Conservation (phyloP, 352 stramenopile species). For the Phytophthora tubulina region DNA sequence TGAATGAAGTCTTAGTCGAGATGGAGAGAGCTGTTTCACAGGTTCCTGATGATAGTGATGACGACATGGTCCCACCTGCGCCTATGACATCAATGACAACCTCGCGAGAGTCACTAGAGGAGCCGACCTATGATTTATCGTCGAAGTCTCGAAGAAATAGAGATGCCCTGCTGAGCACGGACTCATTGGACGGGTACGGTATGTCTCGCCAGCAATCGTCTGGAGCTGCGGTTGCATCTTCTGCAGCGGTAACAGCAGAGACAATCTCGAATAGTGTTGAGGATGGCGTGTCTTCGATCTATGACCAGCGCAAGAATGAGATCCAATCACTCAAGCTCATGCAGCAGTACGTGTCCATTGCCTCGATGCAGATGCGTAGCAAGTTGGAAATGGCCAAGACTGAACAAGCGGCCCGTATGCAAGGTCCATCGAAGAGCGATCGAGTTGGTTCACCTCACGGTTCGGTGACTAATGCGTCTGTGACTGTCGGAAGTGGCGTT, state of each 20-base stretch:
- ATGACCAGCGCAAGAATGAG: slow-evolving; percentile 83
- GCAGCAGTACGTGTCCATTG: slow-evolving; percentile 89
- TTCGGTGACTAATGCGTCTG: slow-evolving; percentile 38
- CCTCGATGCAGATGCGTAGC: slow-evolving; percentile 91
- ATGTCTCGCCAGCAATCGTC: slow-evolving; percentile 46
- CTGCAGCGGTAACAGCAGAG: slow-evolving; percentile 32
- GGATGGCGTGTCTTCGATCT: slow-evolving; percentile 39
- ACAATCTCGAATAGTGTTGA: slow-evolving; percentile 40
- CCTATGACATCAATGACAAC: slow-evolving; percentile 34
- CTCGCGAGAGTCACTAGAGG: slow-evolving; percentile 43
- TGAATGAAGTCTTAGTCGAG: slow-evolving; percentile 61
- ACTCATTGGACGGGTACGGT: slow-evolving; percentile 72
- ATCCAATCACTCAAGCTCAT: slow-evolving; percentile 85
- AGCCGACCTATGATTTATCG: slow-evolving; percentile 30
- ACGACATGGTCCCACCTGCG: slow-evolving; percentile 29
- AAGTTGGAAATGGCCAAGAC: slow-evolving; percentile 88
- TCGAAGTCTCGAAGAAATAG: slow-evolving; percentile 37
- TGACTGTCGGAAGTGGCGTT: slow-evolving; percentile 31
- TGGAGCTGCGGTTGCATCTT: slow-evolving; percentile 38
- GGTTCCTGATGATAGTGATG: slow-evolving; percentile 42
- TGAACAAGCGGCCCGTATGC: slow-evolving; percentile 80
- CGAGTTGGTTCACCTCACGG: slow-evolving; percentile 37
- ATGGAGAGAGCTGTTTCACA: slow-evolving; percentile 58
- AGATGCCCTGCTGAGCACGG: slow-evolving; percentile 69
- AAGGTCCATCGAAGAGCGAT: slow-evolving; percentile 53